phyloP scores from a whole-genome alignment of 306 rosid species.

The Lathyrus oleraceus region DNA sequence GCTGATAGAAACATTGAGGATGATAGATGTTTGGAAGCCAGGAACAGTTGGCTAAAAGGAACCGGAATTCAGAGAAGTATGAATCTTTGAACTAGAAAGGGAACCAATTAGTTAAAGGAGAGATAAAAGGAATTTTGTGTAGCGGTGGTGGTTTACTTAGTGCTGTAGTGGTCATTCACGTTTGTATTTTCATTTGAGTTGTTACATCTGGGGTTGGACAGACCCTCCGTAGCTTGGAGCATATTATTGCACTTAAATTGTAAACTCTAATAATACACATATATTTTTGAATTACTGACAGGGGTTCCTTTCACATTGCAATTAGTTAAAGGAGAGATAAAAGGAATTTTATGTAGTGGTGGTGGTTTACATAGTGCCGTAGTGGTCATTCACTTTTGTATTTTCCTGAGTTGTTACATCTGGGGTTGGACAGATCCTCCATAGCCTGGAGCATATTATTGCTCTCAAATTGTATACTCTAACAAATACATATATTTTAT shows the following conservation, averaged over 20 bases:
- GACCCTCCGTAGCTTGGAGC: background rate
- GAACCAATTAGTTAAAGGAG: background rate
- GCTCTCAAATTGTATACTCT: no score
- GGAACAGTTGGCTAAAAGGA: background rate
- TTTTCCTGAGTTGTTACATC: background rate
- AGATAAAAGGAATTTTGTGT: background rate
- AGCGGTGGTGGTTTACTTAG: background rate
- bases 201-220: background rate
- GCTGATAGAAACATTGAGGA: background rate
- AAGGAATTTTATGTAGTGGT: background rate
- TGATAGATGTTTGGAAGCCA: background rate
- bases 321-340: background rate
- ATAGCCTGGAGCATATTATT: background rate
- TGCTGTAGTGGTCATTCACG: background rate
- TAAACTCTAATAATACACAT: background rate
- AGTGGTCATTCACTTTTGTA: background rate
- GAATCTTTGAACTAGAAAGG: background rate
- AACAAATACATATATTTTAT: background rate
- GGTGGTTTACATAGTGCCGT: background rate
- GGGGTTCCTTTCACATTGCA: no score
- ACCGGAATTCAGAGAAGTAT: background rate
- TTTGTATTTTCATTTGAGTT: background rate
- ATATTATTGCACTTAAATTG: no score
- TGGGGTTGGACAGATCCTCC: background rate
- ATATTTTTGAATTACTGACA: background rate